A percentile compares a stretch with the other conserved stretches of the same genome.
Evolutionary conservation across 305 asterid species (phyloP).

Genomic region (Fraxinus latifolia): DNA sequence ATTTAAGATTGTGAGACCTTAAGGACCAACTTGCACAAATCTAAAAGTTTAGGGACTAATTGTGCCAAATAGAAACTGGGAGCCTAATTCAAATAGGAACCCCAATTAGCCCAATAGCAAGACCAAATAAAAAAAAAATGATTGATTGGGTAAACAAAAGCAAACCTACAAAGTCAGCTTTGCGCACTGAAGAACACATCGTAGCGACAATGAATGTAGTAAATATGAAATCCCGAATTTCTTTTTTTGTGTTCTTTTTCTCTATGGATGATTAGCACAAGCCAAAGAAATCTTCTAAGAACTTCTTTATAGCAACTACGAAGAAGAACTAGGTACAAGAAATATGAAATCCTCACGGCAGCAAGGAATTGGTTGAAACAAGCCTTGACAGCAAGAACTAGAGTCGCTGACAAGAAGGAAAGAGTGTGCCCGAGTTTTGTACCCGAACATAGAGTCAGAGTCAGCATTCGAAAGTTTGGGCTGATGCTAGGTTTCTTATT

Average conservation of each 20-base stretch:
- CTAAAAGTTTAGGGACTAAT: background rate
- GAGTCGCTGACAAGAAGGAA: no score
- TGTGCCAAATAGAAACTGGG: background rate
- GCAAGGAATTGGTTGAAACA: background rate
- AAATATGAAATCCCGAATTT: background rate
- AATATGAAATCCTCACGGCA: no score
- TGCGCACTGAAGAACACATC: background rate
- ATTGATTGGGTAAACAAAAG: background rate
- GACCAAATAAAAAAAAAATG: background rate
- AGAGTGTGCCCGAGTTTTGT: background rate
- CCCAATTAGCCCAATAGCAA: background rate
- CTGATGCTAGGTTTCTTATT: background rate
- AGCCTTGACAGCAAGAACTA: background rate
- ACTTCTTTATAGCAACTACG: no score
- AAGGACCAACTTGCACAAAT: background rate
- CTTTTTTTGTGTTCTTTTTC: background rate
- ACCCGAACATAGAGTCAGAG: background rate
- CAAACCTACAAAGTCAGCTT: background rate
- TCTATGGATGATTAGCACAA: no score
- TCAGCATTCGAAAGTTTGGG: background rate
- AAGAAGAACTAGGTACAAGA: no score
- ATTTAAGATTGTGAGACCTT: background rate
- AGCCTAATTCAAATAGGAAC: background rate
- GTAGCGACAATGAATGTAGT: background rate
- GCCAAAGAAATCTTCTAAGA: no score